Percentiles rank a stretch among this genome's conserved stretches.
These are phyloP conservation scores for Quercus tomentella DNA, from an alignment of 331 rosid species.

Conservation along the genomic window DNA sequence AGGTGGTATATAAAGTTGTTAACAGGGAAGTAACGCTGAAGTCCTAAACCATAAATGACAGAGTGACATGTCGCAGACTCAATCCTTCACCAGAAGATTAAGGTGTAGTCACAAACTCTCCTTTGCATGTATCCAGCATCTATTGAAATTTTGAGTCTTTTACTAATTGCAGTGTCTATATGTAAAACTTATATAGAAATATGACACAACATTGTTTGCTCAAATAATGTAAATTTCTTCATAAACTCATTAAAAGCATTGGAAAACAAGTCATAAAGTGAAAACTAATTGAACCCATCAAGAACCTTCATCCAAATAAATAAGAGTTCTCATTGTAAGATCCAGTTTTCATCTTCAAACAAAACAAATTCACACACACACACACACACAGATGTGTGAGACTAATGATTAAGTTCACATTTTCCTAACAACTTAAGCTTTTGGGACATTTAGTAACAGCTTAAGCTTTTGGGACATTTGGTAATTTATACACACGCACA, in stretches of 20 bases:
- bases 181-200: no score
- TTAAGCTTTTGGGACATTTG: no score
- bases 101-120: neutral
- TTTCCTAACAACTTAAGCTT: no score
- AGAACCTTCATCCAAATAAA: neutral
- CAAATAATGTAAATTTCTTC: neutral
- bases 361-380: neutral
- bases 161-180: no score
- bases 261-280: neutral
- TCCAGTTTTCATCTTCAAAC: neutral
- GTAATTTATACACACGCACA: neutral
- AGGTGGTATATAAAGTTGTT: neutral
- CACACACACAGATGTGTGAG: no score
- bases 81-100: neutral
- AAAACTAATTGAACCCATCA: neutral
- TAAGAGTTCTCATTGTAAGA: neutral
- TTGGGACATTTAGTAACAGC: no score
- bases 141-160: no score
- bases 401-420: no score
- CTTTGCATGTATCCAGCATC: neutral
- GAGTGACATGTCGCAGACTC: neutral
- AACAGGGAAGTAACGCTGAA: neutral
- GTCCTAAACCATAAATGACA: neutral
- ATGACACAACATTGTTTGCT: no score
- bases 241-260: neutral